Evolutionary conservation across 2,329 filamentous ascomycete species (phyloP), one percentile per base, ranked within the genome.

Genomic region (Saccharata proteae): DNA sequence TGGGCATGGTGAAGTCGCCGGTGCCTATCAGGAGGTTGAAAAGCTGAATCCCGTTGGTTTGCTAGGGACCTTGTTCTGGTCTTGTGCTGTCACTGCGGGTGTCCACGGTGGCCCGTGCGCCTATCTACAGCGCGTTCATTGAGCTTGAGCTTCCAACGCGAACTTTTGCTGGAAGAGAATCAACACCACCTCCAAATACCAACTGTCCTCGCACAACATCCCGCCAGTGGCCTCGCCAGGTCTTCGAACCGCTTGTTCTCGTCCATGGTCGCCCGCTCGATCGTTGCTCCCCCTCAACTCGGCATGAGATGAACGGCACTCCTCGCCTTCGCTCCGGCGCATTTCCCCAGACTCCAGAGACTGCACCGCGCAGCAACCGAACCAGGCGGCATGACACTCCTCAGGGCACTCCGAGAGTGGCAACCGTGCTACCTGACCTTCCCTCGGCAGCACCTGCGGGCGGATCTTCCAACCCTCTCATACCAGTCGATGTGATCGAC

Each of bases 401-500:
- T 16, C 36, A 26, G 27, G 49, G 49, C 11, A 22, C 18, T 7
- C 44, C 53, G 10, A 58, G 58, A 29, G 47, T 55, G 26, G 40
- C 47, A 9, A 40, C 49, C 16, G 40, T 7, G 7, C 19, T 21
- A n/a, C 7, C 24, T 26, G 24, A 26, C 7, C 7, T 26, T 7
- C 24, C 14, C 7, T 7, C 7, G 24, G 24, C 9, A 13, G 9
- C 24, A 21, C 19, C 19, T n/a, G 19, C 7, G 7, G 7, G 19
- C 19, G 19, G n/a, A 7, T n/a, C 19, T n/a, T 44, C 47, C 18
- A 57, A 57, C 32, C 86, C 90, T 19, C 60, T 93, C 34, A 86
- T 98, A 47, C 80, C 90, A 9, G 65, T 83, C 40, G 71, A 74
- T 41, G 62, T 93, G 27, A 68, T 96, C 54, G 88, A 96, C 62